Evolutionary conservation across 2,329 filamentous ascomycete species (phyloP), one percentile per base, ranked within the genome.

Genomic region (Fusarium protoensiforme): DNA sequence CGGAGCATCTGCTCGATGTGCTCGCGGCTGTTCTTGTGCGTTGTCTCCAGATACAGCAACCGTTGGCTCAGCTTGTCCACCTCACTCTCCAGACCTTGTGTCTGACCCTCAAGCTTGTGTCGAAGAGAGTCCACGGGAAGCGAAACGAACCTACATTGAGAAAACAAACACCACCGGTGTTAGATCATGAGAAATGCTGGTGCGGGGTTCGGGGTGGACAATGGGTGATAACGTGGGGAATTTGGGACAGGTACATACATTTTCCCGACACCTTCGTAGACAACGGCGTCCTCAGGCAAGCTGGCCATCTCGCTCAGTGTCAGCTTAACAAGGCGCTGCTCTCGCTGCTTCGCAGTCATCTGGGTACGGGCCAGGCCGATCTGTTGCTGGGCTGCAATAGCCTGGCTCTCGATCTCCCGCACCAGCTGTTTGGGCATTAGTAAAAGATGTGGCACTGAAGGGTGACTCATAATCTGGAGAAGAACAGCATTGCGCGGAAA

Each of bases 221-320:
- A 54, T 24, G 7, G 11, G 31, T 39, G n/a, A 46, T 14, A 11
- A 29, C 24, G 33, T 29, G 59, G 51, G 57, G 33, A 22, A 18
- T 18, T 48, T 41, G 60, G 64, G 20, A 24, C 24, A 20, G 24
- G 38, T 62, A 84, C 92, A 78, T 83, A 98, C 96, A 99, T 98
- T 85, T 98, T 99, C 60, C 96, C 96, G 13, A 98, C 93, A 7
- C 96, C 96, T 84, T 98, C 96, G 79, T 98, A 99, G 31, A 98
- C 90, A 35, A 92, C 92, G 0, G 94, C 96, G 56, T 92, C 89
- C 20, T 89, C 81, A 5, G 95, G 92, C 69, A 99, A 84, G 8
- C 90, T 88, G n/a, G 90, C 89, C 58, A 98, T 87, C 83, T 99
- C 96, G 73, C 89, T 94, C 38, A 92, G 89, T 2, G 96, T 98